Evolutionary conservation across 331 rosid species (phyloP), one percentile per base, ranked within the genome.

Genomic region (Malus hybrid): DNA sequence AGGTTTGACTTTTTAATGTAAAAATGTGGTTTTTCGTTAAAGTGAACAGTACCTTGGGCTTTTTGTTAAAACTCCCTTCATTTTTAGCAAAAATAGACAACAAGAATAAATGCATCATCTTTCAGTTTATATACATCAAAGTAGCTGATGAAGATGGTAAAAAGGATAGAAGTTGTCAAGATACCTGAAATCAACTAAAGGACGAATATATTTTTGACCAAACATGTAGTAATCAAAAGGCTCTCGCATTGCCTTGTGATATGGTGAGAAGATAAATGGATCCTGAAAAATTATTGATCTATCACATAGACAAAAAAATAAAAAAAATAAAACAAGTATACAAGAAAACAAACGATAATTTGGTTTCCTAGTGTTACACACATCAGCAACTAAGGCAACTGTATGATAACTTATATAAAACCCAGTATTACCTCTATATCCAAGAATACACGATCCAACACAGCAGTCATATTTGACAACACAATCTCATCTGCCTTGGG

Each of bases 161-260:
- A 33, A 13, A 39, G 66, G 56, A 65, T 80, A 56, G 19, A 68
- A 67, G 69, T 44, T 60, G 86, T 73, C 74, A 77, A 82, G 89
- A 83, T 80, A 92, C 99, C 86, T 82, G 89, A 85, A 92, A 89
- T 95, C 97, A 78, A 92, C 83, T 78, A 95, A 79, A 61, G 99
- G 99, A 73, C 97, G 97, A 67, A 95, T 83, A 81, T 92, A 95
- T 78, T 89, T 90, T 81, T 95, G 99, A 68, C 99, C 99, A 74
- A 95, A 90, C 79, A 57, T 78, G 80, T 88, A 95, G 88, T 95
- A 95, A 87, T 95, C 99, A 85, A 89, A 95, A 78, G 99, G 99
- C 81, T 89, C 91, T 78, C 99, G 87, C 82, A 89, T 74, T 71
- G 98, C 99, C 80, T 88, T 90, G 91, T 95, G 99, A 81, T 84